Percentiles rank a stretch among this genome's conserved stretches.
These are phyloP conservation scores for Sporothrix pseudoabietina DNA, from an alignment of 2,329 filamentous ascomycete species.

Conservation along the genomic window DNA sequence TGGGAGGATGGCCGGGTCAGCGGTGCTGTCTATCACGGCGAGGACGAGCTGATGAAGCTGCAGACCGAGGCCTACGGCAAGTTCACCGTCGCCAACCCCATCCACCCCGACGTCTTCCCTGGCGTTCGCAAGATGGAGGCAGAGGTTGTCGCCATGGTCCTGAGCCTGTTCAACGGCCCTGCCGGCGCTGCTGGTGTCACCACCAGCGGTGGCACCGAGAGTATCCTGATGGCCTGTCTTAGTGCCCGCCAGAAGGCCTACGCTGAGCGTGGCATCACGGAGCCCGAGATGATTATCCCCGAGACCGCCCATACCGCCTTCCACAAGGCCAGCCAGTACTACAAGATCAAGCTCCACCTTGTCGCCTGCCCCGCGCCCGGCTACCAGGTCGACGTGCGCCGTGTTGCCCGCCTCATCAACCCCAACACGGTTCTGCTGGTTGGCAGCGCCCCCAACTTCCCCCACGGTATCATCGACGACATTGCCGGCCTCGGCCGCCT, in stretches of 20 bases:
- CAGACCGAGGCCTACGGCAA: slow-evolving; percentile 92
- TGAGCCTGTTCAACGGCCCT: slow-evolving; percentile 86
- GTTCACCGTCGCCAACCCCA: slow-evolving; percentile 94
- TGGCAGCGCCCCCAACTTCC: slow-evolving; percentile 95
- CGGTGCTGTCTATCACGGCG: slow-evolving; percentile 95
- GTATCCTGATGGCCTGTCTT: slow-evolving; percentile 93
- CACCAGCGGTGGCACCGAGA: slow-evolving; percentile 92
- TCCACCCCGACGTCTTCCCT: slow-evolving; percentile 97
- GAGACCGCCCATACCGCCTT: slow-evolving; percentile 96
- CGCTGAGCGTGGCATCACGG: slow-evolving; percentile 79
- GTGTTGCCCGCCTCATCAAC: slow-evolving; percentile 84
- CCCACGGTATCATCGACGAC: slow-evolving; percentile 96
- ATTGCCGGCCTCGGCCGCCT: slow-evolving; percentile 82
- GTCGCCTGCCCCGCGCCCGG: slow-evolving; percentile 82
- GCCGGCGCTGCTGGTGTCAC: slow-evolving; percentile 82
- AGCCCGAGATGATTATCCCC: slow-evolving; percentile 96
- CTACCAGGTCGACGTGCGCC: slow-evolving; percentile 80
- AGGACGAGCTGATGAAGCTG: slow-evolving; percentile 74
- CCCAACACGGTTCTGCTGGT: slow-evolving; percentile 92
- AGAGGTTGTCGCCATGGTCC: slow-evolving; percentile 93
- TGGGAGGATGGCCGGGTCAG: slow-evolving; percentile 97
- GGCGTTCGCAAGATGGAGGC: slow-evolving; percentile 99
- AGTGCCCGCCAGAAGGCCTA: slow-evolving; percentile 88
- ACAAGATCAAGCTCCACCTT: slow-evolving; percentile 91
- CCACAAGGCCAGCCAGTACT: slow-evolving; percentile 92